Evolutionary conservation across 352 stramenopile genomes (phyloP).

Genomic region (Elongisporangium undulatum): DNA sequence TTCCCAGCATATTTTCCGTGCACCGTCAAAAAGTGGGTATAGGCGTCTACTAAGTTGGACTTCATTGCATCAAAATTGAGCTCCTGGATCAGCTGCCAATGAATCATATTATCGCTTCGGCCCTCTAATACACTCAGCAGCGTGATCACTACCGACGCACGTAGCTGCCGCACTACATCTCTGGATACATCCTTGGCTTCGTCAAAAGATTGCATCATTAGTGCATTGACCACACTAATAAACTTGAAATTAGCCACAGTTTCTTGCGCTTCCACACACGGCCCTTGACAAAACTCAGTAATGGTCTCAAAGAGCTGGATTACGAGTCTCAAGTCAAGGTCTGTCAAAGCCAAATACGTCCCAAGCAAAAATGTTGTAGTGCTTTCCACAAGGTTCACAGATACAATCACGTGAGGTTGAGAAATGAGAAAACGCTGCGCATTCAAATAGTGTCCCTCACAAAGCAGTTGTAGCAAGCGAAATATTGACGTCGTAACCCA

Average conservation of each 20-base stretch:
- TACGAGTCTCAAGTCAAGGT: slow-evolving; percentile 46
- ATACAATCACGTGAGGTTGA: slow-evolving; percentile 19
- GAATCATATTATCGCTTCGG: slow-evolving; percentile 44
- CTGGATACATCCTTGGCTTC: slow-evolving; percentile 8
- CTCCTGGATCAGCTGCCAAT: slow-evolving; percentile 63
- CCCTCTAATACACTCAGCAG: slow-evolving; percentile 66
- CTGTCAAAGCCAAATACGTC: slow-evolving; percentile 43
- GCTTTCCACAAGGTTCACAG: slow-evolving; percentile 57
- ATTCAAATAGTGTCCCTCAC: slow-evolving; percentile 67
- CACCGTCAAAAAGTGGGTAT: slow-evolving; percentile 34
- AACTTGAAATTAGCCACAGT: slow-evolving; percentile 77
- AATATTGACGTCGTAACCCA: slow-evolving; percentile 42
- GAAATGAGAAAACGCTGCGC: slow-evolving; percentile 51
- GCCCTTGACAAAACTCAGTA: slow-evolving; percentile 75
- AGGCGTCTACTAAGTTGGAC: slow-evolving; percentile 56
- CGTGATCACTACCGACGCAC: slow-evolving; percentile 52
- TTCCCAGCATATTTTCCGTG: slow-evolving; percentile 51
- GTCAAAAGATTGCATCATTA: slow-evolving; percentile 57
- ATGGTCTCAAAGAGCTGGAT: slow-evolving; percentile 77
- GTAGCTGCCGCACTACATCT: slow-evolving; percentile 27
- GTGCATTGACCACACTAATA: slow-evolving; percentile 63
- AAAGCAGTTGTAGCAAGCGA: slow-evolving; percentile 69
- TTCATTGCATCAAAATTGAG: slow-evolving; percentile 71
- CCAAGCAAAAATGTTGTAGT: slow-evolving; percentile 66
- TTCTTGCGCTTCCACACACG: slow-evolving; percentile 63